Percentiles rank a stretch among this genome's conserved stretches.
phyloP scores from a whole-genome alignment of 192 early-diverging fungal genomes.

The Coemansia interrupta region DNA sequence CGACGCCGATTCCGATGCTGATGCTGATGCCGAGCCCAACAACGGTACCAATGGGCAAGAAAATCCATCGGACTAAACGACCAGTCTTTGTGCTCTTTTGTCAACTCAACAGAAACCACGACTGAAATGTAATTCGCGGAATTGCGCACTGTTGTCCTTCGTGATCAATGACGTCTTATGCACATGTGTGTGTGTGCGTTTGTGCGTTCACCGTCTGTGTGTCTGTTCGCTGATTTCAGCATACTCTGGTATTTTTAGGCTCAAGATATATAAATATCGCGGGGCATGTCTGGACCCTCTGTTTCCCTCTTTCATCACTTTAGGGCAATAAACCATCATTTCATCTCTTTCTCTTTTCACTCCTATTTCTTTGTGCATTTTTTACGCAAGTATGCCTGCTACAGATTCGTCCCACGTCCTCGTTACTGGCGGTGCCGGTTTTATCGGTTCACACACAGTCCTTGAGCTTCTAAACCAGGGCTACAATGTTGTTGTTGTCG shows the following conservation, averaged over 20 bases:
- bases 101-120: too few relatives aligned
- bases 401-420: constrained; percentile 37
- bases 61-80: too few relatives aligned
- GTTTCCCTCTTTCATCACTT: too few relatives aligned
- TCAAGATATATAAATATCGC: too few relatives aligned
- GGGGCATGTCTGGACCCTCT: too few relatives aligned
- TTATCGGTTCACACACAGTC: constrained; percentile 93
- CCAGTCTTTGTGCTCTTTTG: too few relatives aligned
- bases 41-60: too few relatives aligned
- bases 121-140: too few relatives aligned
- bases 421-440: constrained; percentile 78
- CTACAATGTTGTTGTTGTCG: constrained; percentile 85
- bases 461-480: constrained; percentile 70
- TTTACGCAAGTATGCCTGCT: constrained; percentile 17
- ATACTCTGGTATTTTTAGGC: neutral
- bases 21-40: too few relatives aligned
- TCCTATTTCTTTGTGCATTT: too few relatives aligned
- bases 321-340: neutral
- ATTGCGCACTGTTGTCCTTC: neutral
- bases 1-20: too few relatives aligned
- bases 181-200: constrained; percentile 7
- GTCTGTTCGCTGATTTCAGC: neutral
- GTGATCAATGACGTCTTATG: neutral
- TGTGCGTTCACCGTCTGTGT: neutral
- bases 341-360: too few relatives aligned